Base-by-base conservation (phyloP, 495 filamentous ascomycete species). In the Tuber indicum region DNA sequence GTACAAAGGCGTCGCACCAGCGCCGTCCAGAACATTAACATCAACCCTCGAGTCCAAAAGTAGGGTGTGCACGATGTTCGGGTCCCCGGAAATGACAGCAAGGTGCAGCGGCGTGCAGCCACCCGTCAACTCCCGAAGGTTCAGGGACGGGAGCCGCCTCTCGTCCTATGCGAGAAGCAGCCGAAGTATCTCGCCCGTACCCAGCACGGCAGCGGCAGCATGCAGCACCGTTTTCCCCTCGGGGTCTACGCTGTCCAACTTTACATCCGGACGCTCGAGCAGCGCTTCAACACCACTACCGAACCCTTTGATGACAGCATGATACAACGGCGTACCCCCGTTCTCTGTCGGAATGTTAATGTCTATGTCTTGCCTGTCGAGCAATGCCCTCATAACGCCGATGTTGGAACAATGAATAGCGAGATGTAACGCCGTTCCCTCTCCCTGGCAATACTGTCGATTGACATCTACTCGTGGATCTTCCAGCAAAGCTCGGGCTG, bases 241-340 rank as follows among this genome's bases (percentile, higher is more conserved):
- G 6, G 6, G 4, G 66, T 77, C 72, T n/a, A 62, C 47, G 23
- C 16, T 49, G 44, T 79, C 36, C 9, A 79, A 72, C 6, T 46
- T 44, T 7, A 75, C 77, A 3, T 73, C 75, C n/a, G 23, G 49
- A 10, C 42, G 58, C 21, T 10, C 66, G 9, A 79, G 71, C 10
- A 79, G 42, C 4, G 66, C 14, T 19, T 32, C 12, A 9, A 79
- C 66, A 4, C 74, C 46, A 0, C 32, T n/a, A n/a, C 12, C 36
- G 5, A 74, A 16, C 8, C 78, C 75, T 23, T 47, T 26, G 2
- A 12, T 26, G 14, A 45, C 32, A 1, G 75, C 70, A 49, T 74
- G 66, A 17, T 78, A 69, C n/a, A 79, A 49, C 3, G 78, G 66
- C 19, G 78, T 79, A 39, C 71, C 32, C 16, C 72, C 75, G 32